Percentiles rank a stretch among this genome's conserved stretches.
Evolutionary conservation across 106 monocot species (phyloP).

Genomic region (Alisma plantagoaquatica): DNA sequence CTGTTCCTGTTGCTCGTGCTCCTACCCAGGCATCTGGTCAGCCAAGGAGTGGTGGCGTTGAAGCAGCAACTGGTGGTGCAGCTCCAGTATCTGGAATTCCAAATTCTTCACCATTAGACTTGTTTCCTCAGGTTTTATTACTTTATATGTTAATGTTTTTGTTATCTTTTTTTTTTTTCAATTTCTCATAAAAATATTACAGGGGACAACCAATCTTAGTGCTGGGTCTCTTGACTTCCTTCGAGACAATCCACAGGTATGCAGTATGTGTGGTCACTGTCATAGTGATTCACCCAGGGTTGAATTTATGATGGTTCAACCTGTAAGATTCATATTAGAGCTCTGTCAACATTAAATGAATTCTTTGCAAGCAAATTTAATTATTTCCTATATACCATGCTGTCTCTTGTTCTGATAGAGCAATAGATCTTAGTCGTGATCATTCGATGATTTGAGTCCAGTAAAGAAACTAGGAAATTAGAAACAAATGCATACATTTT

Average conservation of each 20-base stretch:
- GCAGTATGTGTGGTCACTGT: too few species aligned
- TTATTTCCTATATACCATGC: too few species aligned
- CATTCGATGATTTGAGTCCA: too few species aligned
- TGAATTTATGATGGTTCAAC: too few species aligned
- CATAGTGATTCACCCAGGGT: too few species aligned
- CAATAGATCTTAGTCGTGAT: too few species aligned
- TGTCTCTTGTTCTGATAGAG: too few species aligned
- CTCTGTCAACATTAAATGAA: too few species aligned
- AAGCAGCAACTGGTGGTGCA: slow-evolving; percentile 15
- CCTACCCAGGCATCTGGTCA: slow-evolving; percentile 25
- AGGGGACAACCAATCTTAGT: slow-evolving; percentile 33
- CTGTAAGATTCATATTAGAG: too few species aligned
- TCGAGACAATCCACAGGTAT: slow-evolving; percentile 83
- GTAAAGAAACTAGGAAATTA: too few species aligned
- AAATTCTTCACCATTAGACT: slow-evolving; percentile 74
- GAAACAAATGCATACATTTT: too few species aligned
- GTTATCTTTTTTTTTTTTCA: background rate
- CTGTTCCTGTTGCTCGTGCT: slow-evolving; percentile 38
- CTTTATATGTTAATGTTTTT: background rate
- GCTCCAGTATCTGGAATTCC: slow-evolving; percentile 48
- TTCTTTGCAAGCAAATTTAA: too few species aligned
- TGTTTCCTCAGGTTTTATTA: slow-evolving; percentile 81
- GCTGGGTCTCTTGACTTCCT: slow-evolving; percentile 86
- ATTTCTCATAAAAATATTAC: slow-evolving; percentile 26
- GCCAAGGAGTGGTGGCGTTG: slow-evolving; percentile 8